Conservation (phyloP, 116 monocot genomes). For the Papilionanthe hybrid region DNA sequence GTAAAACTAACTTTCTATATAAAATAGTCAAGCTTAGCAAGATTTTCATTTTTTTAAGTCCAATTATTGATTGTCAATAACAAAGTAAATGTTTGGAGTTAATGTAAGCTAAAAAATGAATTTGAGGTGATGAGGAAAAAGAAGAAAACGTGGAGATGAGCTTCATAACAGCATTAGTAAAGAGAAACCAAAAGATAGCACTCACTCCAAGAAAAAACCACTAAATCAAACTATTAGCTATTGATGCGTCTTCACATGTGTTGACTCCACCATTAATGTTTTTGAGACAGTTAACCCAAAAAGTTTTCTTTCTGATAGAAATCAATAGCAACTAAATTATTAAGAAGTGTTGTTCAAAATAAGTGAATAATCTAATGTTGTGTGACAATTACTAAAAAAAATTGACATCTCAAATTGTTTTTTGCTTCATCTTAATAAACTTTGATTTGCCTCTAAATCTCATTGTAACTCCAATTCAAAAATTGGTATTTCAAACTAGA, state of each 20-base stretch:
- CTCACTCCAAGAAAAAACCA: not conserved
- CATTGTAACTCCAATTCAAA: not conserved
- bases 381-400: not conserved
- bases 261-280: not conserved
- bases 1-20: not conserved
- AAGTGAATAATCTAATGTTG: not conserved
- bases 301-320: not conserved
- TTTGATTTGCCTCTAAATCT: not conserved
- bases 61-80: not conserved
- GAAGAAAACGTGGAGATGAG: not conserved
- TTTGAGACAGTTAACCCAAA: not conserved
- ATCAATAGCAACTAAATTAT: not conserved
- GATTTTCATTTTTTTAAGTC: not conserved
- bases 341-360: not conserved
- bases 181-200: not conserved
- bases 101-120: not conserved
- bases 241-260: not conserved
- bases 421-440: not conserved
- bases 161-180: not conserved
- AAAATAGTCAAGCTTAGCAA: not conserved
- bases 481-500: not conserved
- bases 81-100: not conserved
- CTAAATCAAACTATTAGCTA: not conserved
- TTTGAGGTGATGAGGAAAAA: not conserved
- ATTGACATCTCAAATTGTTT: not conserved